Base-by-base conservation (phyloP, 2,329 filamentous ascomycete species). In the Trichoderma afroharzianum region DNA sequence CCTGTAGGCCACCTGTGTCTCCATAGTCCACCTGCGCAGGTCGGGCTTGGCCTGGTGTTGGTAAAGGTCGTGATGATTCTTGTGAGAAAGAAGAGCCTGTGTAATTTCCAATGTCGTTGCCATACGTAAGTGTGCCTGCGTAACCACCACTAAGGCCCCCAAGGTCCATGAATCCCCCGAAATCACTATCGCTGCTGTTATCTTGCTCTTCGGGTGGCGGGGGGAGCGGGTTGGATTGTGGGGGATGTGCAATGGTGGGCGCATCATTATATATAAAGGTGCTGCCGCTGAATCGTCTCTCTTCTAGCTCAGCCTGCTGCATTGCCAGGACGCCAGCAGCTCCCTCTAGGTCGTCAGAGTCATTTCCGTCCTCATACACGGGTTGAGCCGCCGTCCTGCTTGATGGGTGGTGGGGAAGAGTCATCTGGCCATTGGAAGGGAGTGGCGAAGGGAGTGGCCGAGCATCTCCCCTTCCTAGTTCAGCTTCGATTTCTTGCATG, bases 341-440 rank as follows among this genome's bases (percentile, higher is more conserved):
- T 24, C 92, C 95, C 80, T 98, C 95, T 0, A 92, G 90, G 78
- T 98, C 95, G 78, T 94, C 97, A 63, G 97, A 94, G 69, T 95
- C 92, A 14, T 86, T 86, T 7, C 85, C 86, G 4, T 68, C 66
- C 32, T 86, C 83, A 8, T 68, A 63, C n/a, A 66, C 47, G 59
- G 50, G 18, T 47, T 53, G 72, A 4, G 66, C 14, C 14, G 69
- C 68, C 6, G 36, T 9, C 33, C 71, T 64, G 43, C 57, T 57
- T 3, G 67, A 72, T 18, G 75, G 73, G 5, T 18, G 26, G 33
- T 76, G 75, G 26, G 84, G 83, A 26, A 86, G 84, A 2, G 82
- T 80, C 24, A 85, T 79, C 73, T 78, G 80, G 24, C 86, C 85
- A 74, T 88, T 87, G 71, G 81, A 76, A 8, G 64, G 53, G 36